Evolutionary conservation across 1,284 basidiomycete species (phyloP), one percentile per base, ranked within the genome.

Genomic region (Hemileia vastatrix): DNA sequence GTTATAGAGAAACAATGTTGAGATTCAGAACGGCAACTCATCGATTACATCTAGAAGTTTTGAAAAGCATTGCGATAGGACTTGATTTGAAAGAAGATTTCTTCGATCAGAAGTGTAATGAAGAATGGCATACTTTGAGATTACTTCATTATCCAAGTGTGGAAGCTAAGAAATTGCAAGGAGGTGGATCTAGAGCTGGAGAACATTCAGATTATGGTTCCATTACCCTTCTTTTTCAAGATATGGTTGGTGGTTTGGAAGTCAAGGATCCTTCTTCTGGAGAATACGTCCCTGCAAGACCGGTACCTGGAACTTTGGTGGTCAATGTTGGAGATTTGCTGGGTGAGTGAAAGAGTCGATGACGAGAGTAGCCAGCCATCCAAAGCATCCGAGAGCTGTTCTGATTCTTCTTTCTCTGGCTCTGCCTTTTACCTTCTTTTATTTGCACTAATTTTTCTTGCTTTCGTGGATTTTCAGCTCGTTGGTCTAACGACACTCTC

Each of bases 131-230:
- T 71, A 89, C 88, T 71, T 73, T 90, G 48, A 81, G 72, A 1
- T 56, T 76, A 15, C 63, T 68, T 8, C 67, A 68, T 50, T 68
- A 68, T 36, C 67, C 67, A 11, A 51, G 62, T 8, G 44, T 89
- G 64, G 81, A 81, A 66, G 80, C 81, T 3, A 76, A 79, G 44
- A 68, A 84, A n/a, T 77, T 88, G 52, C 77, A 79, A 21, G 75
- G 79, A 49, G 86, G 86, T 0, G 84, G 86, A 71, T 83, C 86
- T n/a, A 80, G 87, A 47, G 87, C 86, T 19, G 87, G 86, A 18
- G 84, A 86, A 23, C 88, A 90, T 71, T 86, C 85, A 52, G 86
- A 85, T 76, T 91, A 90, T 68, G 89, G 90, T 3, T 86, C 87
- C 15, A 76, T 90, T 68, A 90, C 90, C 0, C 78, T 92, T 18